Evolutionary conservation across 2,329 filamentous ascomycete genomes (phyloP).

Genomic region (Aspergillus viridinutans): DNA sequence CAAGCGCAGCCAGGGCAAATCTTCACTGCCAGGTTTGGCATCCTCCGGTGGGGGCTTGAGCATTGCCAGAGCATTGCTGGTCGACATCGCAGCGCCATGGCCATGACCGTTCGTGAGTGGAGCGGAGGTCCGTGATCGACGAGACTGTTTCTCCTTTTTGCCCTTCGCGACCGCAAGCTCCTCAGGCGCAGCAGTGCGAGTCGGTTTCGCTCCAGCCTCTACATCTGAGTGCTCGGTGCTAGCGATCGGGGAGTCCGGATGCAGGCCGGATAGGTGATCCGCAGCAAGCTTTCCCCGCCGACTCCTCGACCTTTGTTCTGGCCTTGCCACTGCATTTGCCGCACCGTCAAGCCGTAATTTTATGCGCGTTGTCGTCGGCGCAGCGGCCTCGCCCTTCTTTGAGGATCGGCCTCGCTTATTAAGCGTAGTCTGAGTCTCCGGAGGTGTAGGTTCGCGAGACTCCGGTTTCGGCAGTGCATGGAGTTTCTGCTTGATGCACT

Average conservation of each 20-base stretch:
- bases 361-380: constrained; percentile 34
- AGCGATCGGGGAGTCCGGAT: constrained; percentile 44
- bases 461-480: constrained; percentile 58
- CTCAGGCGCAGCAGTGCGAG: constrained; percentile 16
- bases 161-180: constrained; percentile 19
- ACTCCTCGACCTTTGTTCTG: constrained; percentile 33
- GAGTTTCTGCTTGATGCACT: constrained; percentile 58
- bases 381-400: constrained; percentile 34
- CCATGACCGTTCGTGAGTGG: constrained; percentile 1
- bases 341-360: constrained; percentile 39
- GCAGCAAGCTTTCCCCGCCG: constrained; percentile 33
- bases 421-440: constrained; percentile 24
- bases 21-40: constrained; percentile 56
- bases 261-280: constrained; percentile 34
- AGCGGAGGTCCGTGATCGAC: constrained; percentile 20
- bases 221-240: constrained; percentile 45
- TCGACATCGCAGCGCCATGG: constrained; percentile 49
- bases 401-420: constrained; percentile 38
- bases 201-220: constrained; percentile 30
- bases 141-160: constrained; percentile 42
- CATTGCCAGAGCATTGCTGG: constrained; percentile 57
- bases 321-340: constrained; percentile 15
- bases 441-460: constrained; percentile 57
- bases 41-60: constrained; percentile 58
- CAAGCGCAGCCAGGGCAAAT: constrained; percentile 60